Conservation (phyloP, 2,329 filamentous ascomycete genomes). For the Akanthomyces lecanii region DNA sequence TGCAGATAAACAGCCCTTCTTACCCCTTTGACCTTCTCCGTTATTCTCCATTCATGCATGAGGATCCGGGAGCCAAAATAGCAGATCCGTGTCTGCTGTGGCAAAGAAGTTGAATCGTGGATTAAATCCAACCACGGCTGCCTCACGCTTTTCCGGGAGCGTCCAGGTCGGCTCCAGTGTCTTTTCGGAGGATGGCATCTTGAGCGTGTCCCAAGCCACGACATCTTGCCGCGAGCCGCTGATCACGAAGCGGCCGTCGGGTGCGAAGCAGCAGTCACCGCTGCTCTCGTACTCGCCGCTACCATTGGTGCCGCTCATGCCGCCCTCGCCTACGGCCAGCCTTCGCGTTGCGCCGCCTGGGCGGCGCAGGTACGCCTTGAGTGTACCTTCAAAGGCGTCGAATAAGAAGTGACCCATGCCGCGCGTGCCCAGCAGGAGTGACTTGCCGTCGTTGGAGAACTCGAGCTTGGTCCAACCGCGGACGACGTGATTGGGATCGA, state of each 20-base stretch:
- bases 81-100: slow-evolving; percentile 78
- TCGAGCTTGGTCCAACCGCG: slow-evolving; percentile 86
- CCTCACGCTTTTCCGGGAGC: slow-evolving; percentile 62
- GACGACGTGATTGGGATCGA: slow-evolving; percentile 54
- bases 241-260: slow-evolving; percentile 84
- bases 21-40: background rate
- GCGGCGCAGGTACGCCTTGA: slow-evolving; percentile 69
- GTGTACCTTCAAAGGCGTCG: slow-evolving; percentile 82
- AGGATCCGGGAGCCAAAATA: slow-evolving; percentile 74
- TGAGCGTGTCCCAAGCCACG: slow-evolving; percentile 79
- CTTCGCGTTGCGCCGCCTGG: slow-evolving; percentile 51
- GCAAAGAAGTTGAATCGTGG: slow-evolving; percentile 89
- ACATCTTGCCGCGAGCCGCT: slow-evolving; percentile 73
- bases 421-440: slow-evolving; percentile 76
- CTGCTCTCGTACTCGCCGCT: slow-evolving; percentile 48
- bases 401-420: slow-evolving; percentile 83
- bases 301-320: slow-evolving; percentile 38
- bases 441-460: slow-evolving; percentile 94
- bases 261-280: slow-evolving; percentile 82
- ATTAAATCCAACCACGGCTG: slow-evolving; percentile 79
- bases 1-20: background rate
- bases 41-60: slow-evolving; percentile 36
- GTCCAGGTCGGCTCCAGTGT: slow-evolving; percentile 60
- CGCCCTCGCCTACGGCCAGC: slow-evolving; percentile 49
- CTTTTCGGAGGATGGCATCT: slow-evolving; percentile 46